A percentile compares a stretch with the other conserved stretches of the same genome.
These are phyloP conservation scores for Amanita polypyramis DNA, from an alignment of 768 basidiomycete genomes.

Conservation along the genomic window DNA sequence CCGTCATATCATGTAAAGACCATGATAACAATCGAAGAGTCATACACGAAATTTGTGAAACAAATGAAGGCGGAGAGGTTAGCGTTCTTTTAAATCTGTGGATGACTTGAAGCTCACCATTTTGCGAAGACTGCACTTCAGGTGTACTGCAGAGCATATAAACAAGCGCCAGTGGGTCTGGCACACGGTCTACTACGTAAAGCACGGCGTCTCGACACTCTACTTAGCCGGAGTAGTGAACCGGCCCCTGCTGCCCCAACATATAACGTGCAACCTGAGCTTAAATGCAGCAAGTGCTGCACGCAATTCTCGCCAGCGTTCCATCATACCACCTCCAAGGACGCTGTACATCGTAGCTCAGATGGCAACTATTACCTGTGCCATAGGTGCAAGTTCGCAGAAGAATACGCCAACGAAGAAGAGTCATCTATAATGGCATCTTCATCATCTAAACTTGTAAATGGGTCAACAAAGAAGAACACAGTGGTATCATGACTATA, in stretches of 20 bases:
- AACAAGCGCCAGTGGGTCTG: conserved; percentile 60
- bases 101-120: neutral
- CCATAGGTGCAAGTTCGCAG: conserved; percentile 37
- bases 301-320: conserved; percentile 73
- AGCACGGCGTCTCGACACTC: conserved; percentile 70
- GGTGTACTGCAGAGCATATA: conserved; percentile 78
- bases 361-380: conserved; percentile 25
- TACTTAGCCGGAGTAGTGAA: conserved; percentile 33
- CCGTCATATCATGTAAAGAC: conserved; percentile 69
- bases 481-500: conserved; percentile 26
- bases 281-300: conserved; percentile 49
- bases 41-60: conserved; percentile 79
- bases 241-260: conserved; percentile 14
- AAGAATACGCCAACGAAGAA: conserved; percentile 1
- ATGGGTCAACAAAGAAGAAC: conserved; percentile 10
- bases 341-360: conserved; percentile 9
- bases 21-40: conserved; percentile 57
- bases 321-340: conserved; percentile 38
- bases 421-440: neutral
- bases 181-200: conserved; percentile 85
- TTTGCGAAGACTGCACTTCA: conserved; percentile 72
- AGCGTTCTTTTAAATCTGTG: conserved; percentile 12
- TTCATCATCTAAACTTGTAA: conserved; percentile 5
- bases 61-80: conserved; percentile 76
- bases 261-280: conserved; percentile 18